Base-by-base conservation (phyloP, 2,329 filamentous ascomycete genomes). In the Fusarium guadeloupense region DNA sequence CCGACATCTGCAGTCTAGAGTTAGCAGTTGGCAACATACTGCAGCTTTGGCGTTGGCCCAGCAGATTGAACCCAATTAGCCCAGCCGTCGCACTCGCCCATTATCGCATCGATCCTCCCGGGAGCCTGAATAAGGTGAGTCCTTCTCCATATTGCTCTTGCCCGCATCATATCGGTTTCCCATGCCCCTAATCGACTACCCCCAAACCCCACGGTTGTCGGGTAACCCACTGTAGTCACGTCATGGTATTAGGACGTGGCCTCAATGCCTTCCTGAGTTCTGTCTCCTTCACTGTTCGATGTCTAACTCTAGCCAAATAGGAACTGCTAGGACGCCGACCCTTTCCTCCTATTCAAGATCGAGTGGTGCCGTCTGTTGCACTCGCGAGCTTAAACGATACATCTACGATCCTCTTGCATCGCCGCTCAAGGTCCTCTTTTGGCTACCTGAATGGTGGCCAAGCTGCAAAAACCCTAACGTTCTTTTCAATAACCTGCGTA, bases 381-480 rank as follows among this genome's bases (percentile, higher is more conserved):
- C 64, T 57, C 41, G 42, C 59, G 56, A 65, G 44, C 25, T 38
- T 31, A 34, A 44, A 60, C 59, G 50, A 59, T 33, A 58, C 38
- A 23, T 31, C 38, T 37, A 50, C 47, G 35, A 61, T 47, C 52
- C 34, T 39, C 48, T 34, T 43, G 45, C 59, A 59, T 59, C 54
- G 55, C 44, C 64, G 62, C 64, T 41, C 51, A 41, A 54, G 34
- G 46, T 44, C 56, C 23, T 39, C 53, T 42, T 50, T 53, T 67
- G 50, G 49, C 54, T 57, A 62, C 60, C 58, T 71, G 56, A 39
- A 69, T 71, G 67, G 64, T 71, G 54, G 49, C 61, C 58, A 43
- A 62, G 61, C 57, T 47, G 43, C 55, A 57, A 49, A 59, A 50
- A 45, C 33, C 33, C 51, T 68, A 40, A 64, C 61, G 54, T 49